Conservation (phyloP, 768 basidiomycete genomes). For the Naganishia onofrii region DNA sequence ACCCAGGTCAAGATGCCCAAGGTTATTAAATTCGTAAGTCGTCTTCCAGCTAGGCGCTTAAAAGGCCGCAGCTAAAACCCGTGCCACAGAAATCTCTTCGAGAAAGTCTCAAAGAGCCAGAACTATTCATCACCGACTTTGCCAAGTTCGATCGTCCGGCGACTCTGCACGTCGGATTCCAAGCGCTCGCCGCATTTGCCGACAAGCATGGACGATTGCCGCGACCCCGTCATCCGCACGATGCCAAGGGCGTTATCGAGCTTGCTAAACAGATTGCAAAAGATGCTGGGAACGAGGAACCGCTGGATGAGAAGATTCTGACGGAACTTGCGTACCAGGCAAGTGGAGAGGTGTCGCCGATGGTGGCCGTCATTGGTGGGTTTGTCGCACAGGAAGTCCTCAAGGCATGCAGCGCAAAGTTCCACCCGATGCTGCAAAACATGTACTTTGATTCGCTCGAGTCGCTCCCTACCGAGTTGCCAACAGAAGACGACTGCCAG, state of each 20-base stretch:
- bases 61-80: no score
- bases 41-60: neutral
- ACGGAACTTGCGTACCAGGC: conserved; percentile 88
- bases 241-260: conserved; percentile 69
- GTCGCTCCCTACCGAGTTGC: conserved; percentile 72
- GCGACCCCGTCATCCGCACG: conserved; percentile 73
- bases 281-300: conserved; percentile 59
- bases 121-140: conserved; percentile 91
- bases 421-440: conserved; percentile 91
- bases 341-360: conserved; percentile 79
- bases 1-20: conserved; percentile 99
- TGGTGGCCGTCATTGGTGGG: conserved; percentile 90
- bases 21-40: conserved; percentile 82
- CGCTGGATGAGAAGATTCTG: conserved; percentile 71
- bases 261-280: conserved; percentile 69
- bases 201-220: conserved; percentile 68
- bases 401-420: conserved; percentile 95
- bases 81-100: conserved; percentile 94
- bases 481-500: conserved; percentile 77
- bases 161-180: conserved; percentile 89
- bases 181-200: conserved; percentile 77
- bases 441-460: conserved; percentile 97
- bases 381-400: conserved; percentile 97
- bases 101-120: conserved; percentile 76
- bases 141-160: conserved; percentile 92